A percentile compares a stretch with the other conserved stretches of the same genome.
Conservation (phyloP, 768 basidiomycete species). For the Russula griseocarnosa region DNA sequence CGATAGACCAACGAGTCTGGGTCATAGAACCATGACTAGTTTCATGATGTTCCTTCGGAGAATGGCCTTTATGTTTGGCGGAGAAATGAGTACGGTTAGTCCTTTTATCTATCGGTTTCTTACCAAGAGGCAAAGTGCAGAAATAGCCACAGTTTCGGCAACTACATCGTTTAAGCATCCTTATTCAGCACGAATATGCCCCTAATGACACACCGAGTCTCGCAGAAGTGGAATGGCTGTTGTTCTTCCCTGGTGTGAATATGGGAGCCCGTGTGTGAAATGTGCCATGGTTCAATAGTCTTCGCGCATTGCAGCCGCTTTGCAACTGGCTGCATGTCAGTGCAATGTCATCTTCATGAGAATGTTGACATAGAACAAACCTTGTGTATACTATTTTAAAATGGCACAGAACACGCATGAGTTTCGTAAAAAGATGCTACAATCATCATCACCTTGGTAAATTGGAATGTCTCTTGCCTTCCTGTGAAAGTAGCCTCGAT, state of each 20-base stretch:
- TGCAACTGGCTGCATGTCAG: slow-evolving; percentile 36
- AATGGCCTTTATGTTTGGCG: slow-evolving; percentile 41
- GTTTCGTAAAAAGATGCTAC: neutral
- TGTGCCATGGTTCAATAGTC: slow-evolving; percentile 42
- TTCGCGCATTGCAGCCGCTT: slow-evolving; percentile 52
- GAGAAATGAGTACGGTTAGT: neutral
- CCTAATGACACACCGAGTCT: slow-evolving; percentile 39
- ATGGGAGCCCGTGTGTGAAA: slow-evolving; percentile 46
- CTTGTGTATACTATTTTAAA: slow-evolving; percentile 50
- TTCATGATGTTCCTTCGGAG: slow-evolving; percentile 60
- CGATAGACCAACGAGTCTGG: slow-evolving; percentile 52
- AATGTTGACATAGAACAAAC: slow-evolving; percentile 32
- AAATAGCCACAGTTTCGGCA: slow-evolving; percentile 56
- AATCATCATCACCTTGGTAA: slow-evolving; percentile 49
- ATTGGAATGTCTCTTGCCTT: slow-evolving; percentile 56
- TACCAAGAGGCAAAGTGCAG: slow-evolving; percentile 55
- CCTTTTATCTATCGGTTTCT: slow-evolving; percentile 1
- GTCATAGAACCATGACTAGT: slow-evolving; percentile 65
- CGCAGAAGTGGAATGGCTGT: slow-evolving; percentile 52
- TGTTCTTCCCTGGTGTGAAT: slow-evolving; percentile 43
- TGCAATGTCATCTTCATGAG: neutral
- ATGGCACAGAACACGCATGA: neutral
- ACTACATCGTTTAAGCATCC: slow-evolving; percentile 33
- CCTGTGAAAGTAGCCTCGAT: slow-evolving; percentile 62
- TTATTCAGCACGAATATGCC: neutral